Conservation (phyloP, 371 early-diverging fungal genomes). For the Entomophthora muscae region DNA sequence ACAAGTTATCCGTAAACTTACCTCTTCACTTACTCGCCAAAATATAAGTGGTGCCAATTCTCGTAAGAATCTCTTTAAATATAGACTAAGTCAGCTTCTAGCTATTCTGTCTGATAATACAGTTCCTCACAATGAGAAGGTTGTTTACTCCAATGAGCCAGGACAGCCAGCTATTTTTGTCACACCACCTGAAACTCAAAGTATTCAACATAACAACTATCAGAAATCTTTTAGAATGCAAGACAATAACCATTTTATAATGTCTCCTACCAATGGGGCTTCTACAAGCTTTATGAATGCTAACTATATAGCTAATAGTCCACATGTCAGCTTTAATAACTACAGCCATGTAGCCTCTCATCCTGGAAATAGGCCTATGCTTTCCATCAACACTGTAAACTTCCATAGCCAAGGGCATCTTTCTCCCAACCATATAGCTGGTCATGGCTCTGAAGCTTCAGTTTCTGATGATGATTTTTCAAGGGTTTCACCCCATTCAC, state of each 20-base stretch:
- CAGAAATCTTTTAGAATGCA: not conserved
- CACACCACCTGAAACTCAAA: not conserved
- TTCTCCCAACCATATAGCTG: not conserved
- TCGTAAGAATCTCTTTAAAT: not conserved
- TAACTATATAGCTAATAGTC: not conserved
- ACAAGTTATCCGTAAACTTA: constrained; percentile 17
- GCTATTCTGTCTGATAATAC: not conserved
- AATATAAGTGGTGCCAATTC: not conserved
- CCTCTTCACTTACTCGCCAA: not conserved
- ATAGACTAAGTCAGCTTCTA: not conserved
- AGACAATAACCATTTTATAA: not conserved
- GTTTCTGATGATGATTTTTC: not conserved
- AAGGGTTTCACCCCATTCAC: not conserved
- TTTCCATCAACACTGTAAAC: not conserved
- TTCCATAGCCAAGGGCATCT: not conserved
- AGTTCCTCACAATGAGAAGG: not conserved
- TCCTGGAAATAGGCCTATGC: not conserved
- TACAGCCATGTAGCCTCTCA: not conserved
- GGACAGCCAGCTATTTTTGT: not conserved
- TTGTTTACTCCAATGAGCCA: not conserved
- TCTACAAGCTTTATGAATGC: not conserved
- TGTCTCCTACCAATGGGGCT: not conserved
- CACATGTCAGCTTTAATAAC: not conserved
- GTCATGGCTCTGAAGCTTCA: not conserved
- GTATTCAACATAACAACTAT: not conserved